Percentiles rank a stretch among this genome's conserved stretches.
These are phyloP conservation scores for Steccherinum ochraceum DNA, from an alignment of 768 basidiomycete species.

Conservation along the genomic window DNA sequence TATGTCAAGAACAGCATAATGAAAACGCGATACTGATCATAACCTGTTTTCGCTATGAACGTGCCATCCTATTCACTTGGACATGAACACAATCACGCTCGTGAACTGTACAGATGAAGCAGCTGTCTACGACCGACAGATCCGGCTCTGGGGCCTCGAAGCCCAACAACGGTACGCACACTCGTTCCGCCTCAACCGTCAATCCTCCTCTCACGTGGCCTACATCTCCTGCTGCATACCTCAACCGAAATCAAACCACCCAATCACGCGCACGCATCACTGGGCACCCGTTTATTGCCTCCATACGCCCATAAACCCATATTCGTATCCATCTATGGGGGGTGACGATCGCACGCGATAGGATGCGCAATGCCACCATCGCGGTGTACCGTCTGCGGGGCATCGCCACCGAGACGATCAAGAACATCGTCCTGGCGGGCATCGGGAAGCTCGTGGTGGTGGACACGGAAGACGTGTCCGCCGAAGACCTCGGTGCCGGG, in stretches of 20 bases:
- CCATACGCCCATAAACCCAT: too few relatives aligned
- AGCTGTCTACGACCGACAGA: slow-evolving; percentile 95
- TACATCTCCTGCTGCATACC: too few relatives aligned
- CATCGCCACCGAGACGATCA: slow-evolving; percentile 89
- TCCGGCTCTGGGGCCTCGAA: slow-evolving; percentile 96
- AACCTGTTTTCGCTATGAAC: neutral
- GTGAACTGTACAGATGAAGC: slow-evolving; percentile 44
- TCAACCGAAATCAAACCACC: too few relatives aligned
- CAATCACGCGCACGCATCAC: too few relatives aligned
- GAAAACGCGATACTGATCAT: too few relatives aligned
- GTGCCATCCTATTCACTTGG: neutral
- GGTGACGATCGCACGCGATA: slow-evolving; percentile 26
- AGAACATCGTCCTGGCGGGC: slow-evolving; percentile 96
- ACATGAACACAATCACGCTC: neutral
- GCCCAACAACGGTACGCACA: slow-evolving; percentile 87
- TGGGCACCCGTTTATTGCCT: too few relatives aligned
- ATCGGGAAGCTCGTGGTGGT: slow-evolving; percentile 85
- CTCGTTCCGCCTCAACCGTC: neutral
- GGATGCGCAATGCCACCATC: slow-evolving; percentile 93
- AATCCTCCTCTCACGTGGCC: slow-evolving; percentile 2
- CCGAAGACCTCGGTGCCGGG: slow-evolving; percentile 86
- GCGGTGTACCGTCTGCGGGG: slow-evolving; percentile 74
- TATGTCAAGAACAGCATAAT: too few relatives aligned
- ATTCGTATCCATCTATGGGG: too few relatives aligned
- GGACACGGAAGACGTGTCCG: slow-evolving; percentile 67